phyloP scores from a whole-genome alignment of 2,329 filamentous ascomycete species.

The Aspergillus spinulosporus region DNA sequence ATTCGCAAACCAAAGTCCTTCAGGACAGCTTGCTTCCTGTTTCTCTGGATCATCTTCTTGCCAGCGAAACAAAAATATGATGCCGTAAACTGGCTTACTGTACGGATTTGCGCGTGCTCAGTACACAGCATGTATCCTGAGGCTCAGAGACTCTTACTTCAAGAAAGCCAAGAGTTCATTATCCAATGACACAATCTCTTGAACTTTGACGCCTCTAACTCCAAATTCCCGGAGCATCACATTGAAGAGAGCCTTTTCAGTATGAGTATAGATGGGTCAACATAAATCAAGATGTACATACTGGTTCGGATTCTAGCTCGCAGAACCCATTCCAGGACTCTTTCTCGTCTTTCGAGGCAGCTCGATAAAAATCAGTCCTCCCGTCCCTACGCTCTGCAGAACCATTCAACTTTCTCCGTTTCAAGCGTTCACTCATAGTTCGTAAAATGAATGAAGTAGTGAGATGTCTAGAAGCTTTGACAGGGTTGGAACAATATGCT shows the following conservation, averaged over 20 bases:
- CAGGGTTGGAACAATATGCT: no score
- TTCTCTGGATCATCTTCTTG: constrained; percentile 57
- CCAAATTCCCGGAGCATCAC: constrained; percentile 78
- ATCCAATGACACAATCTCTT: constrained; percentile 75
- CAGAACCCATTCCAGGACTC: constrained; percentile 50
- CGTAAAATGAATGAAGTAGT: not conserved
- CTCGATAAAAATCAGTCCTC: constrained; percentile 24
- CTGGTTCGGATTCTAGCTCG: constrained; percentile 88
- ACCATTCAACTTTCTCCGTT: constrained; percentile 31
- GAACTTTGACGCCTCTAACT: constrained; percentile 69
- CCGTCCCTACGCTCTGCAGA: constrained; percentile 25
- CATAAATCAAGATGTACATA: constrained; percentile 42
- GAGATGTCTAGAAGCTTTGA: not conserved
- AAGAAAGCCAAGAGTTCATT: constrained; percentile 62
- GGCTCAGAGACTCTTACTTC: constrained; percentile 52
- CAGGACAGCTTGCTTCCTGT: constrained; percentile 57
- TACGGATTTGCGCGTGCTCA: constrained; percentile 1
- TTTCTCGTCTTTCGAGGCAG: constrained; percentile 42
- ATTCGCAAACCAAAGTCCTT: constrained; percentile 88
- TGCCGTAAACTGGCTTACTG: constrained; percentile 73
- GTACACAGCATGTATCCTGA: constrained; percentile 1
- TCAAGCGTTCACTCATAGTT: constrained; percentile 33
- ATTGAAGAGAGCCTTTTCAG: constrained; percentile 73
- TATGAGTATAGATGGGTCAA: not conserved
- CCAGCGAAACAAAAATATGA: constrained; percentile 84